phyloP scores from a whole-genome alignment of 2,329 filamentous ascomycete genomes.

The Aspergillus bombycis region DNA sequence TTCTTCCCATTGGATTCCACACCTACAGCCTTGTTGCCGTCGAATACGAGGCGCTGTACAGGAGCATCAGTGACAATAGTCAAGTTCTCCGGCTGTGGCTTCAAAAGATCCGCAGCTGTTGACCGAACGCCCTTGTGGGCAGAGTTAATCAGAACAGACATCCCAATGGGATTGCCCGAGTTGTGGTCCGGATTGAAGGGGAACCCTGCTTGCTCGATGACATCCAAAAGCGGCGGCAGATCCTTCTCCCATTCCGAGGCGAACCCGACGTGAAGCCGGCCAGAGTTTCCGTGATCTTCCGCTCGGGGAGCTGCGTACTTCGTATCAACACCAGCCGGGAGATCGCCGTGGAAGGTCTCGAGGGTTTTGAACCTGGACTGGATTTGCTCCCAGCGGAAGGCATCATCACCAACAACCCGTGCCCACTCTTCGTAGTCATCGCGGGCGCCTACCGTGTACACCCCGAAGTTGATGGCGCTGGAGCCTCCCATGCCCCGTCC shows the following conservation, averaged over 20 bases:
- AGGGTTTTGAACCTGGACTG: slow-evolving; percentile 55
- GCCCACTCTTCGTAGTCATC: slow-evolving; percentile 69
- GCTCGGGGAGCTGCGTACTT: slow-evolving; percentile 53
- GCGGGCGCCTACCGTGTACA: slow-evolving; percentile 58
- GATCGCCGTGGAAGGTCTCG: slow-evolving; percentile 55
- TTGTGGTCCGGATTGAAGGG: slow-evolving; percentile 60
- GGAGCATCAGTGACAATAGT: slow-evolving; percentile 54
- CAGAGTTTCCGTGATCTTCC: slow-evolving; percentile 53
- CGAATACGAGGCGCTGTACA: slow-evolving; percentile 53
- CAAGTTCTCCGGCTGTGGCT: slow-evolving; percentile 53
- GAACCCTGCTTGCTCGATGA: slow-evolving; percentile 54
- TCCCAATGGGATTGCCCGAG: slow-evolving; percentile 61
- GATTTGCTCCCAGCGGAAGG: slow-evolving; percentile 59
- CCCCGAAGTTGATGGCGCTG: slow-evolving; percentile 59
- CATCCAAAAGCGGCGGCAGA: slow-evolving; percentile 49
- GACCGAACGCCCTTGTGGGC: slow-evolving; percentile 52
- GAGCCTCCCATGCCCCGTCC: slow-evolving; percentile 57
- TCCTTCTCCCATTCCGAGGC: slow-evolving; percentile 55
- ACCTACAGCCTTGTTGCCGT: slow-evolving; percentile 51
- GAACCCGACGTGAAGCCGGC: slow-evolving; percentile 54
- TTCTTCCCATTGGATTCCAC: slow-evolving; percentile 47
- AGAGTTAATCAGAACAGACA: slow-evolving; percentile 56
- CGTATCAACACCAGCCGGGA: slow-evolving; percentile 40
- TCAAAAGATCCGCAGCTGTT: slow-evolving; percentile 57
- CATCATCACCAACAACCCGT: slow-evolving; percentile 56